Percentiles rank a stretch among this genome's conserved stretches.
Evolutionary conservation across 495 filamentous ascomycete species (phyloP).

Genomic region (Parathielavia hyrcaniae): DNA sequence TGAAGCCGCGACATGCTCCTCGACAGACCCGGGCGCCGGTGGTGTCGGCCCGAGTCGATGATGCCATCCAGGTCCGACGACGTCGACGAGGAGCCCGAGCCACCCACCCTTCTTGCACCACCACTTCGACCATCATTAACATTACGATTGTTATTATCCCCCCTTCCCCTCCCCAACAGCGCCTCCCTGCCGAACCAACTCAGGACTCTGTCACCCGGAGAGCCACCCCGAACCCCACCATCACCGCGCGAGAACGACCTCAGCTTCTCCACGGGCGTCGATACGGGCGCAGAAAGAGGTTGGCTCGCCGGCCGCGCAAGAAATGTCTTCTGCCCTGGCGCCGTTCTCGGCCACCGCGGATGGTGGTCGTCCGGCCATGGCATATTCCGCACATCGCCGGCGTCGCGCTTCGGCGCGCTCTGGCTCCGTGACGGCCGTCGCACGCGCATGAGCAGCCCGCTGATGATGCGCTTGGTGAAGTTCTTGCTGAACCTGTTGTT

Average conservation of each 20-base stretch:
- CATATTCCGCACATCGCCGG: background rate
- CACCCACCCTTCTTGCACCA: background rate
- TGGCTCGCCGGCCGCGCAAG: slow-evolving; percentile 9
- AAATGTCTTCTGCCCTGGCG: background rate
- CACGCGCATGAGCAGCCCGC: slow-evolving; percentile 19
- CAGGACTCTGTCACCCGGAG: background rate
- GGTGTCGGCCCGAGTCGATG: slow-evolving; percentile 20
- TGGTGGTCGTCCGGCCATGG: slow-evolving; percentile 13
- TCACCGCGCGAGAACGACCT: slow-evolving; percentile 1
- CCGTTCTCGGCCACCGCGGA: background rate
- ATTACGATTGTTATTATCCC: no score
- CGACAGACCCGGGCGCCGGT: slow-evolving; percentile 3
- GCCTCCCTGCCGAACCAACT: background rate
- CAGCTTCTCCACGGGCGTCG: background rate
- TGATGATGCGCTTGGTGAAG: slow-evolving; percentile 3
- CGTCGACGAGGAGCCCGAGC: background rate
- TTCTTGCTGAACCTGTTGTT: slow-evolving; percentile 9
- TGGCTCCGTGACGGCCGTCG: slow-evolving; percentile 17
- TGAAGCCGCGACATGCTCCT: slow-evolving; percentile 21
- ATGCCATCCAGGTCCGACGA: slow-evolving; percentile 7
- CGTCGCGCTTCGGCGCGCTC: slow-evolving; percentile 12
- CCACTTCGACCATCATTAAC: background rate
- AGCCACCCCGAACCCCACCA: background rate
- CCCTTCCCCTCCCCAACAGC: background rate
- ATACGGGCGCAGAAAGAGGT: background rate